Evolutionary conservation across 2,329 filamentous ascomycete genomes (phyloP).

Genomic region (Nakataea oryzae): DNA sequence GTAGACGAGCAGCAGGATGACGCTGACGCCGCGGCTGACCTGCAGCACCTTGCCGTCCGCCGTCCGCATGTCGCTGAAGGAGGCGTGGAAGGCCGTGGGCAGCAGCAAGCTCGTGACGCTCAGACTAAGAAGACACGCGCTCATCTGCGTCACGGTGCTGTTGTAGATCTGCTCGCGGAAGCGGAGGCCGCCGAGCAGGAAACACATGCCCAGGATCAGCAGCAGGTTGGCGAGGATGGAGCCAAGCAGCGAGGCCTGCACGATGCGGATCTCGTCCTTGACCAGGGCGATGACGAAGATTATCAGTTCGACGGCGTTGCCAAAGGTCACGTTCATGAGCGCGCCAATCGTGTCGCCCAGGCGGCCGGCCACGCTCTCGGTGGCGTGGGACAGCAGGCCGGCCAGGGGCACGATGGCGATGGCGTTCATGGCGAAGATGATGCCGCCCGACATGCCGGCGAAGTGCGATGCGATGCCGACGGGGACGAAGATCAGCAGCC

Average conservation of each 20-base stretch:
- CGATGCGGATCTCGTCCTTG: slow-evolving; percentile 66
- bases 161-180: slow-evolving; percentile 64
- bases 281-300: slow-evolving; percentile 76
- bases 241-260: slow-evolving; percentile 65
- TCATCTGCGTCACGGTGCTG: slow-evolving; percentile 64
- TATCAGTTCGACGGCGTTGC: slow-evolving; percentile 84
- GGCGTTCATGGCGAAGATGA: slow-evolving; percentile 52
- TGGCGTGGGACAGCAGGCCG: slow-evolving; percentile 71
- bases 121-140: slow-evolving; percentile 56
- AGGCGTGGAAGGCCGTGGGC: slow-evolving; percentile 50
- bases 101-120: slow-evolving; percentile 34
- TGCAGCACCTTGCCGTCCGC: slow-evolving; percentile 55
- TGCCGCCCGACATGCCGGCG: slow-evolving; percentile 20
- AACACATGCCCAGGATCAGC: slow-evolving; percentile 66
- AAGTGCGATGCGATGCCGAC: slow-evolving; percentile 49
- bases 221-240: slow-evolving; percentile 70
- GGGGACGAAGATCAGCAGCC: slow-evolving; percentile 61
- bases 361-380: slow-evolving; percentile 76
- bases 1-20: slow-evolving; percentile 65
- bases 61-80: slow-evolving; percentile 47
- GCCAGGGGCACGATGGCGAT: slow-evolving; percentile 77
- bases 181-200: slow-evolving; percentile 57
- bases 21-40: slow-evolving; percentile 67
- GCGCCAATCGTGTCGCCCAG: slow-evolving; percentile 82
- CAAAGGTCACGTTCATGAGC: slow-evolving; percentile 82